phyloP scores from a whole-genome alignment of 306 rosid species.

The Corylus avellana region DNA sequence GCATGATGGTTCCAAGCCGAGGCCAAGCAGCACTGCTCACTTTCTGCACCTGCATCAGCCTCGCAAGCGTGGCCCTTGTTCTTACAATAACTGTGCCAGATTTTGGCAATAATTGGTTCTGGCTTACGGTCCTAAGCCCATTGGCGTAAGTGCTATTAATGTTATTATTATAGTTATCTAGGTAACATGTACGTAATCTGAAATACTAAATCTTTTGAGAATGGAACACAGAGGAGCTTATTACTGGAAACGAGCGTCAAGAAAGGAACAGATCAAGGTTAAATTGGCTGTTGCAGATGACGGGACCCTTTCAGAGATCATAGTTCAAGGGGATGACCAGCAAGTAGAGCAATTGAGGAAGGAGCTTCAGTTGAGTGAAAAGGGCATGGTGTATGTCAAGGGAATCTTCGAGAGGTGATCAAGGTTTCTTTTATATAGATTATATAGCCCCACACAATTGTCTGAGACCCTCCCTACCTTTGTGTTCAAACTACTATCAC shows the following conservation, averaged over 20 bases:
- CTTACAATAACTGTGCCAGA: slow-evolving; percentile 87
- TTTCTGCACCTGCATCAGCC: slow-evolving; percentile 88
- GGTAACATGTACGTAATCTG: not conserved
- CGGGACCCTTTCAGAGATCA: slow-evolving; percentile 52
- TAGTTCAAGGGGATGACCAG: slow-evolving; percentile 88
- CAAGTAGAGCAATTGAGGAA: slow-evolving; percentile 81
- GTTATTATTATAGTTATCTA: too few species aligned
- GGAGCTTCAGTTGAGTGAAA: slow-evolving; percentile 72
- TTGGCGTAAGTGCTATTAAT: slow-evolving; percentile 63
- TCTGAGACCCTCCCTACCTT: not conserved
- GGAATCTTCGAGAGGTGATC: slow-evolving; percentile 58
- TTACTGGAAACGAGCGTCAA: slow-evolving; percentile 76
- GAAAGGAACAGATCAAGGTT: slow-evolving; percentile 84
- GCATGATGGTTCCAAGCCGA: slow-evolving; percentile 82
- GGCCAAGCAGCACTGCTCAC: slow-evolving; percentile 83
- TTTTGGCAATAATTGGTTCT: slow-evolving; percentile 87
- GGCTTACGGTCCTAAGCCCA: slow-evolving; percentile 77
- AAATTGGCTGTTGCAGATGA: slow-evolving; percentile 63
- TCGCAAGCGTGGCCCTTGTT: slow-evolving; percentile 88
- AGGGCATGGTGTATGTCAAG: slow-evolving; percentile 83
- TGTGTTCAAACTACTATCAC: not conserved
- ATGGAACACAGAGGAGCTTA: slow-evolving; percentile 64
- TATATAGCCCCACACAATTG: not conserved
- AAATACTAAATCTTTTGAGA: slow-evolving; percentile 10
- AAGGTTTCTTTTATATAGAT: not conserved